Base-by-base conservation (phyloP, 768 basidiomycete genomes). In the Mycena metata region DNA sequence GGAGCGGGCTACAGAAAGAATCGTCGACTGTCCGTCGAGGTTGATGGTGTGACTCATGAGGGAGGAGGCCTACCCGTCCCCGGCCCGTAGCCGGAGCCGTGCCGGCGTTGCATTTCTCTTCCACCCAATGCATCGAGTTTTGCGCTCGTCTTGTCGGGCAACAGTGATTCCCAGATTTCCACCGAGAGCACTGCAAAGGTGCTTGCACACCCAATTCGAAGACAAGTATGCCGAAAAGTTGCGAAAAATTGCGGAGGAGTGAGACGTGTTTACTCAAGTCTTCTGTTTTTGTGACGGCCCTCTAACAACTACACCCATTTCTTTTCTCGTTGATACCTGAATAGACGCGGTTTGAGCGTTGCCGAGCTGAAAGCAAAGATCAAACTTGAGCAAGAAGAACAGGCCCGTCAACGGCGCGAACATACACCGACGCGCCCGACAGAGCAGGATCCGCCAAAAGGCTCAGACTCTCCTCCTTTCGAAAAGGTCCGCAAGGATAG, bases 221-320 rank as follows among this genome's bases (percentile, higher is more conserved):
- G 68, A 69, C 41, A 91, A 87, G 74, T 96, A 96, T 75, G 85
- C 88, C 16, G 87, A 91, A 66, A 93, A 92, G 75, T 79, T 96
- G 42, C 86, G 83, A 50, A 81, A 84, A 72, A 85, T 82, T 72
- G 90, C 93, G 46, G 79, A 87, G 75, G 83, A 89, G 93, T 94
- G 82, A 84, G 69, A 68, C 47, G 57, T 70, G 69, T 67, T 56
- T 65, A 69, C 57, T 65, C 19, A 39, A 58, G 35, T 57, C 54
- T 36, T 74, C 46, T 63, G 47, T 60, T 52, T 64, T 43, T 66
- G 67, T 72, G 43, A 73, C 74, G 60, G 59, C 67, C 71, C 70
- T 66, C 75, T 67, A 70, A 72, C 65, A 66, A 70, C 70, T 47
- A 63, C 70, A 55, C 72, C 66, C 69, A 60, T 51, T 64, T 68